These are phyloP conservation scores for Malus hybrid DNA, from an alignment of 331 rosid genomes.

Conservation along the genomic window DNA sequence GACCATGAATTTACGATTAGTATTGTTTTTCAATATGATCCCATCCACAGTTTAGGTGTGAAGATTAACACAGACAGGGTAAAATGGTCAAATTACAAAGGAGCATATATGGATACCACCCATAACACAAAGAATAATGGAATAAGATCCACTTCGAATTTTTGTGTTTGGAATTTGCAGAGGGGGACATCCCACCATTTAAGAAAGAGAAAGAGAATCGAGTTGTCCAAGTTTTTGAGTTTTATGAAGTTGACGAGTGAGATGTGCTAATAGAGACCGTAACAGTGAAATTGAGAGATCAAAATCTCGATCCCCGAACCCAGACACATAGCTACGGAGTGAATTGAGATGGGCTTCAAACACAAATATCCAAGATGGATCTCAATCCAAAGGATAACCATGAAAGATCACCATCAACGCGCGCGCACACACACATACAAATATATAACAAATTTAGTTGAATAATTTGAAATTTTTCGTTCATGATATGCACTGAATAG, in stretches of 20 bases:
- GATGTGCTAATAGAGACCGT: too few species aligned
- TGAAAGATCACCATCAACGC: not conserved
- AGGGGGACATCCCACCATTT: too few species aligned
- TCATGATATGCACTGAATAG: too few species aligned
- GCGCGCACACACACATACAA: not conserved
- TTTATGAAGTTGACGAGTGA: rapidly evolving
- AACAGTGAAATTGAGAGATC: too few species aligned
- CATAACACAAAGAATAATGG: not conserved
- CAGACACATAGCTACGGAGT: too few species aligned
- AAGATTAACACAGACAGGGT: not conserved
- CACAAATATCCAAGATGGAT: too few species aligned
- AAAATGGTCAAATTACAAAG: not conserved
- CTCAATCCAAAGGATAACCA: not conserved
- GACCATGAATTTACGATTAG: not conserved
- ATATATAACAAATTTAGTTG: not conserved
- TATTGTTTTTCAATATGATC: not conserved
- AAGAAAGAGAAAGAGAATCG: too few species aligned
- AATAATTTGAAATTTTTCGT: too few species aligned
- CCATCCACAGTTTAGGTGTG: not conserved
- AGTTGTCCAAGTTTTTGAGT: too few species aligned
- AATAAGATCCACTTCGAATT: too few species aligned
- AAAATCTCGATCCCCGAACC: rapidly evolving
- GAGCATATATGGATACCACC: not conserved
- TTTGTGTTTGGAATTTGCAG: too few species aligned
- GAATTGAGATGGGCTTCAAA: too few species aligned